Evolutionary conservation across 2,329 filamentous ascomycete genomes (phyloP).

Genomic region (Amauroascus niger): DNA sequence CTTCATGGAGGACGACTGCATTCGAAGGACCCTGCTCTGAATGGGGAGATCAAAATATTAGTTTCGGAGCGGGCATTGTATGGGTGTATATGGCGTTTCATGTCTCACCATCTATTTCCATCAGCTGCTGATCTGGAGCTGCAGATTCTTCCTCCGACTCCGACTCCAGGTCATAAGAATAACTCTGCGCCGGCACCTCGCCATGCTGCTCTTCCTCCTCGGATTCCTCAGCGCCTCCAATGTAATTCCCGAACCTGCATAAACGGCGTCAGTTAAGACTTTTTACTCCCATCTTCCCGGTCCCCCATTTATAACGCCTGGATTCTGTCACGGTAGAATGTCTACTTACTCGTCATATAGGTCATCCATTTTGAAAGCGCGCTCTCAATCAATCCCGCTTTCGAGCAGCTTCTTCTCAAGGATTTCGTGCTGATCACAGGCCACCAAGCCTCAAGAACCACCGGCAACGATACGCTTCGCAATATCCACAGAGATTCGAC

Average conservation of each 20-base stretch:
- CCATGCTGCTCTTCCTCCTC: constrained; percentile 74
- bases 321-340: not conserved
- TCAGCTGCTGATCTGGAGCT: constrained; percentile 66
- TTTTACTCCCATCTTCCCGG: constrained; percentile 16
- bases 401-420: not conserved
- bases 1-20: constrained; percentile 94
- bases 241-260: constrained; percentile 88
- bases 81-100: not conserved
- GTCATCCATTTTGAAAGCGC: constrained; percentile 63
- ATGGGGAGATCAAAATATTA: constrained; percentile 18
- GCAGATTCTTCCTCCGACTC: constrained; percentile 52
- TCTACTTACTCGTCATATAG: constrained; percentile 77
- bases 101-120: constrained; percentile 72
- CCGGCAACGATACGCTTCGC: too few species aligned
- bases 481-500: too few species aligned
- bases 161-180: constrained; percentile 63
- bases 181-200: constrained; percentile 67
- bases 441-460: not conserved
- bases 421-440: not conserved
- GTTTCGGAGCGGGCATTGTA: constrained; percentile 10
- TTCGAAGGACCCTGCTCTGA: constrained; percentile 78
- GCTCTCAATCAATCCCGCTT: not conserved
- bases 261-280: constrained; percentile 14
- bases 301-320: not conserved
- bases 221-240: constrained; percentile 82